These are phyloP conservation scores for Colletotrichum eremochloae DNA, from an alignment of 2,329 filamentous ascomycete genomes.

Conservation along the genomic window DNA sequence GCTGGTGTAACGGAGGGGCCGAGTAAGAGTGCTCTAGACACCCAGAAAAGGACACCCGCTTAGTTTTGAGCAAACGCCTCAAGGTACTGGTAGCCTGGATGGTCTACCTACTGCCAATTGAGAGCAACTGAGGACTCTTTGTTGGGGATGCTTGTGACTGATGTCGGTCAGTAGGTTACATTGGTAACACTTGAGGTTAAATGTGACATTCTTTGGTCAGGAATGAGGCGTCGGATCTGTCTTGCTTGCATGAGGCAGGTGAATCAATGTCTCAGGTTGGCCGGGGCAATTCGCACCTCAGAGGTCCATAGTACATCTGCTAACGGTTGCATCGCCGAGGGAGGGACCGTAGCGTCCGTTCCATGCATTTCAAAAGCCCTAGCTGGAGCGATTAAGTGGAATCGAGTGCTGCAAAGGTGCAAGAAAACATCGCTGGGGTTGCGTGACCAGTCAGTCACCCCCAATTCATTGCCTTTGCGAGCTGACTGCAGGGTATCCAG, in stretches of 20 bases:
- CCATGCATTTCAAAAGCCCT: neutral
- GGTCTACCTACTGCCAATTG: neutral
- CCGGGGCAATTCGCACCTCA: neutral
- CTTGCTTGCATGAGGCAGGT: neutral
- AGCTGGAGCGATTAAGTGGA: neutral
- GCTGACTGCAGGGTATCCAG: constrained; percentile 13
- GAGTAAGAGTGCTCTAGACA: neutral
- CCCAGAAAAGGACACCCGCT: constrained; percentile 7
- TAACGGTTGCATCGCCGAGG: neutral
- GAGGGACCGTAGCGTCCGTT: neutral
- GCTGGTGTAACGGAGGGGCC: constrained; percentile 22
- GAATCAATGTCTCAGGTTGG: constrained; percentile 14
- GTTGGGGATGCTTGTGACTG: too few species aligned
- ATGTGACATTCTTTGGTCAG: neutral
- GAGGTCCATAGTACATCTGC: neutral
- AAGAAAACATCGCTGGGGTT: neutral
- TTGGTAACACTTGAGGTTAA: neutral
- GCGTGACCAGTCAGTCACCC: neutral
- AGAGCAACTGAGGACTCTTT: neutral
- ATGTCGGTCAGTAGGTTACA: neutral
- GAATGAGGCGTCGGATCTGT: constrained; percentile 9
- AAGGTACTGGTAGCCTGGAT: too few species aligned
- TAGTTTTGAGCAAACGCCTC: neutral
- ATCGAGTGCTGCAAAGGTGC: neutral
- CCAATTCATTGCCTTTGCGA: neutral